phyloP scores from a whole-genome alignment of 2,329 filamentous ascomycete genomes.

The Botrytis sinoallii region DNA sequence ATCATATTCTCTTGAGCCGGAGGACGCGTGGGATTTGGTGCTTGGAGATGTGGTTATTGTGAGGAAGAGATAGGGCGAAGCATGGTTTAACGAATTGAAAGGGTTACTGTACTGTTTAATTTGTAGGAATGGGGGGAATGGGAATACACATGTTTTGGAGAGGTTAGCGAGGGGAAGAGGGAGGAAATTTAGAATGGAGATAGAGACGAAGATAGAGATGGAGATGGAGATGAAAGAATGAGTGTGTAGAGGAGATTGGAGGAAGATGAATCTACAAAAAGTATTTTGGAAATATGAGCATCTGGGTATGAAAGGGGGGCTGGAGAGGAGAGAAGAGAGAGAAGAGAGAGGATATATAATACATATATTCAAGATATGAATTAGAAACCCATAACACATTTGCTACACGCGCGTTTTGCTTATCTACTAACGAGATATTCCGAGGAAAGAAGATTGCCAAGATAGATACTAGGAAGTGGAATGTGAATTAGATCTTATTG shows the following conservation, averaged over 20 bases:
- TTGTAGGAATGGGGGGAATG: neutral
- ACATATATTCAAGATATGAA: neutral
- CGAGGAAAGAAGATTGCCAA: neutral
- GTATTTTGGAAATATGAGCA: fast-evolving
- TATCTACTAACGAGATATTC: neutral
- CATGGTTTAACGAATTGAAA: neutral
- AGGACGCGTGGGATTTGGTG: neutral
- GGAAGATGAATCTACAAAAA: neutral
- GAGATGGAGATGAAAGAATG: too few relatives aligned
- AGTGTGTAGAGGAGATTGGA: fast-evolving
- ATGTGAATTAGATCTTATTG: too few relatives aligned
- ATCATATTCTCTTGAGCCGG: neutral
- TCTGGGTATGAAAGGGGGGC: neutral
- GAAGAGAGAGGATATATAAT: neutral
- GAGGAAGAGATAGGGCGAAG: neutral
- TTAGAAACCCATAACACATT: fast-evolving
- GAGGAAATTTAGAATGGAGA: too few relatives aligned
- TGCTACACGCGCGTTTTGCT: neutral
- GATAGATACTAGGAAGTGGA: too few relatives aligned
- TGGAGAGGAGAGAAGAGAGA: neutral
- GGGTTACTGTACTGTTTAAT: neutral
- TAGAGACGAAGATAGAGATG: too few relatives aligned
- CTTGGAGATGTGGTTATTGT: neutral
- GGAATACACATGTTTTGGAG: neutral
- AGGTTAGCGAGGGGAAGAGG: neutral